phyloP scores from a whole-genome alignment of 139 green algal species.

The Closterium sp. region DNA sequence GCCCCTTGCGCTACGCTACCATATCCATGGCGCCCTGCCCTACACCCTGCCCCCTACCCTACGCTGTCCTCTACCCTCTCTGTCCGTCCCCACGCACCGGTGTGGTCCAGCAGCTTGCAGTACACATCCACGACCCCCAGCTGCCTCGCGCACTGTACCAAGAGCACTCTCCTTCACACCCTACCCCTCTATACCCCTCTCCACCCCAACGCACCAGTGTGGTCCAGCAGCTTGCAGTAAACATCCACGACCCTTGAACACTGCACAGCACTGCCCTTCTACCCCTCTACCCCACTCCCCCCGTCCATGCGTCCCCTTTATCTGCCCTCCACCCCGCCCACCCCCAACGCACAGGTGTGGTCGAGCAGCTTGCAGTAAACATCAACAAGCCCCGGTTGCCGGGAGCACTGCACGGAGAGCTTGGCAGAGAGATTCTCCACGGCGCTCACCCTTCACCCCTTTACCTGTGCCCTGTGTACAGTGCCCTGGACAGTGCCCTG shows the following conservation, averaged over 20 bases:
- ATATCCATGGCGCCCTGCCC: too few species aligned
- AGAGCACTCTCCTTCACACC: too few species aligned
- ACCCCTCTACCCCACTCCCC: too few species aligned
- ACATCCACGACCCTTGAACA: constrained; percentile 26
- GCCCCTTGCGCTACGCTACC: too few species aligned
- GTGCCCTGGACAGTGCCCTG: too few species aligned
- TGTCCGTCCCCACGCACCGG: neutral
- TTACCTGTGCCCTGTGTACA: constrained; percentile 2
- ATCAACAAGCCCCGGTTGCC: constrained; percentile 18
- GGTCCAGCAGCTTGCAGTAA: constrained; percentile 29
- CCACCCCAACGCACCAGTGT: neutral
- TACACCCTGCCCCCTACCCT: neutral
- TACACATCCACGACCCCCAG: constrained; percentile 25
- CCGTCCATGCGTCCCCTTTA: too few species aligned
- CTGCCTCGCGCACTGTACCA: constrained; percentile 39
- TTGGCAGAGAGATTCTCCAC: constrained; percentile 6
- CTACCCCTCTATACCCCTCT: too few species aligned
- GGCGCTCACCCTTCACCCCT: too few species aligned
- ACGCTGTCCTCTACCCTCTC: neutral
- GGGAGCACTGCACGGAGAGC: constrained; percentile 33
- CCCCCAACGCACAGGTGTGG: neutral
- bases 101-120: constrained; percentile 26
- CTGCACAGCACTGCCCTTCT: too few species aligned
- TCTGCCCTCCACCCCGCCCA: constrained; percentile 7
- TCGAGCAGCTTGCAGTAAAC: constrained; percentile 31